Evolutionary conservation across 2,329 filamentous ascomycete genomes (phyloP), one percentile per base, ranked within the genome.

Genomic region (Xylaria sp.): DNA sequence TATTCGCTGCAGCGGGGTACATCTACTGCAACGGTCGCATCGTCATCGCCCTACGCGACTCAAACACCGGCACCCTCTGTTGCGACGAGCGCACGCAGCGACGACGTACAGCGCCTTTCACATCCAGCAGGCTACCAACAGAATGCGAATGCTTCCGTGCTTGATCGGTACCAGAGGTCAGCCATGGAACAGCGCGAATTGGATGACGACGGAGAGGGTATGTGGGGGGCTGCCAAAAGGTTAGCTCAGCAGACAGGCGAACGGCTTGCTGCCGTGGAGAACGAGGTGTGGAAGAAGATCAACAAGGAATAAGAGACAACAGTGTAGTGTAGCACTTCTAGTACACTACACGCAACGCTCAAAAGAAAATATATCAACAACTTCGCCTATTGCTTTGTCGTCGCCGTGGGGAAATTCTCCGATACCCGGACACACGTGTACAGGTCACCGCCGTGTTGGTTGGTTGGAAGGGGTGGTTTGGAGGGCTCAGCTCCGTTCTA

Each of bases 261-360:
- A 70, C 87, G 84, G 76, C 78, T 91, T 34, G 86, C 84, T 9
- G 86, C 84, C 15, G 88, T 87, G 15, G 89, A 91, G 81, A 82
- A 81, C 60, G 87, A 90, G 78, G 84, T 91, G 28, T 91, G 89
- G 89, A 86, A 85, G 79, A 85, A 84, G 76, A 88, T 90, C 76
- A 90, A 88, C 79, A 89, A 88, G 80, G 82, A 86, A 57, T 86
- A 82, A 75, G 23, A 62, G 75, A 23, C 46, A 44, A 58, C 37
- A 37, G 23, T 23, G 51, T 44, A 46, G 56, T 61, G 51, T 44
- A 46, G 56, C 58, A 20, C 44, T 55, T 56, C 59, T 58, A 70
- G 28, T 55, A 50, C 46, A 10, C n/a, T 37, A 13, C 23, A 54
- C 55, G 46, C 44, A 34, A 34, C 54, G 54, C 55, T 34, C 51